Base-by-base conservation (phyloP, 345 rosid species). In the Anacardium occidentale region DNA sequence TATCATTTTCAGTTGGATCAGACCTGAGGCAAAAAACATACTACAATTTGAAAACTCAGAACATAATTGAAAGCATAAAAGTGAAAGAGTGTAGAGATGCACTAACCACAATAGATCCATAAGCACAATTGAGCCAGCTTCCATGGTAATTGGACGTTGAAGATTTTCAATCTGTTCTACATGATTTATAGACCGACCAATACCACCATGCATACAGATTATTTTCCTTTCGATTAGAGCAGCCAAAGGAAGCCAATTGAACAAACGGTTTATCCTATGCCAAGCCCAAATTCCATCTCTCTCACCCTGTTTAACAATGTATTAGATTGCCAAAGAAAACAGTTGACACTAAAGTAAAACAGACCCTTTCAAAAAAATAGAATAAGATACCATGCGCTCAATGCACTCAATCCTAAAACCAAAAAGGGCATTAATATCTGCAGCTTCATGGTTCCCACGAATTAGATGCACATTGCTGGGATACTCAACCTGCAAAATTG, bases 401-500 rank as follows among this genome's bases (percentile, higher is more conserved):
- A 93, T 92, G 80, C 98, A 95, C 85, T 95, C 98, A 62, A 92
- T 91, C 73, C 97, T 83, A 81, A 95, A 95, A 62, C 99, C 99
- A 83, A 95, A 95, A 48, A 93, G 99, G 72, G 99, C 98, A 88
- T 95, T 95, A 78, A 95, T 93, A 77, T 93, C 99, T 10, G 98
- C 98, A 52, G 98, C 99, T 89, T 95, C 99, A 84, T 95, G 99
- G 81, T 95, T 95, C 69, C 98, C 99, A 48, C 99, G 96, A 83
- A 95, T 95, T 70, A 95, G 75, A 76, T 95, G 98, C 56, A 95
- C 93, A 64, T 93, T 93, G 62, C 83, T 73, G 45, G 91, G 93
- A 89, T 95, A 85, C 81, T 95, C 98, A 72, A 90, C 97, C 99
- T 95, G 85, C 74, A 83, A 73, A 22, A 75, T 71, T 54, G 70